Base-by-base conservation (phyloP, 2,329 filamentous ascomycete species). In the Talaromyces sp. region DNA sequence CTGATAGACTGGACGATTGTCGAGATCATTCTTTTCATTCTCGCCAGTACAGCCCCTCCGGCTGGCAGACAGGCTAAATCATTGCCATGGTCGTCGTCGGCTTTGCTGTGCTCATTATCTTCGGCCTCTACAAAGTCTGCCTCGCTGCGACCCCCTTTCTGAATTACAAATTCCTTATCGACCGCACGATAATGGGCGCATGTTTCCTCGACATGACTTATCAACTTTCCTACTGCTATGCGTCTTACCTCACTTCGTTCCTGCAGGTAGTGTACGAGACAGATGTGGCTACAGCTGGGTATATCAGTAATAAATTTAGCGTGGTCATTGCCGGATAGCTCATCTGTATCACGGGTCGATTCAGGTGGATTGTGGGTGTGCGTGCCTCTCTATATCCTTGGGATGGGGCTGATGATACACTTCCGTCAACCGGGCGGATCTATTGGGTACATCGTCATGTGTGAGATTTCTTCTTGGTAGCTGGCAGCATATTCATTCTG, bases 1-100 rank as follows among this genome's bases (percentile, higher is more conserved):
- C 31, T 54, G n/a, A 35, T 27, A 79, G 76, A 86, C 2, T 63
- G 43, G 10, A 19, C 17, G 22, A n/a, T 45, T 17, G 19, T 86
- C 13, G 87, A 88, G n/a, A 78, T 88, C 27, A 64, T 89, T 19
- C 77, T 89, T 1, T 78, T 76, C 37, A 74, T 69, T 31, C 63
- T 76, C 19, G 67, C 71, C 5, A 69, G 69, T 13, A 68, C 67
- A 37, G 58, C 66, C 10, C 62, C 58, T 4, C 27, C 27, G 61
- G 61, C n/a, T 66, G 66, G 63, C 68, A 69, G 9, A 77, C 80
- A 3, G 73, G 77, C 15, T 69, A 80, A 22, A 80, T 85, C 64
- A 80, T 86, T 62, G 75, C 74, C 25, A 82, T 86, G 73, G 70
- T 80, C 7, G 79, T 86, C 8, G 70, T 88, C 25, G 88, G 88